These are phyloP conservation scores for Cyberlindnera nakhonratchasimensis DNA, from an alignment of 805 yeast genomes.

Conservation along the genomic window DNA sequence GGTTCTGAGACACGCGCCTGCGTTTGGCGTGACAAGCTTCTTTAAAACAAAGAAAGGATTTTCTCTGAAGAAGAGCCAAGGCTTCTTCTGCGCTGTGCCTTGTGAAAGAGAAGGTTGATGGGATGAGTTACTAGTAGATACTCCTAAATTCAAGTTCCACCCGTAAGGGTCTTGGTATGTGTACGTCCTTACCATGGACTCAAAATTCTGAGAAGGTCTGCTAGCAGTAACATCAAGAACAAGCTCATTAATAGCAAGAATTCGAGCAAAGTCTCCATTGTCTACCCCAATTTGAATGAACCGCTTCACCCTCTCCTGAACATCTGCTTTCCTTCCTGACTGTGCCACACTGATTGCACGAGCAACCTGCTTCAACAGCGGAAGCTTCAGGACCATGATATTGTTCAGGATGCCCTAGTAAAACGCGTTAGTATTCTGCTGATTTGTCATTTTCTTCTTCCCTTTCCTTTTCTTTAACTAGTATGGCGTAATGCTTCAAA, in stretches of 20 bases:
- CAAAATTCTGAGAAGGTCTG: slow-evolving; percentile 39
- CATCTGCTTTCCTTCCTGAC: slow-evolving; percentile 59
- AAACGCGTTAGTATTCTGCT: neutral
- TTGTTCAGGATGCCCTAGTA: neutral
- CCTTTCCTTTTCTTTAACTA: neutral
- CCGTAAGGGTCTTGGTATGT: neutral
- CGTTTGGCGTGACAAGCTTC: slow-evolving; percentile 44
- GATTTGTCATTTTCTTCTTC: neutral
- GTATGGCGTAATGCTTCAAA: too few species aligned
- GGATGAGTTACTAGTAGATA: too few species aligned
- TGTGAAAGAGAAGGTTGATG: too few species aligned
- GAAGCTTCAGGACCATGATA: slow-evolving; percentile 33
- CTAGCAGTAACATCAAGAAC: slow-evolving; percentile 36
- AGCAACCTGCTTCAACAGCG: slow-evolving; percentile 51
- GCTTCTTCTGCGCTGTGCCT: slow-evolving; percentile 25
- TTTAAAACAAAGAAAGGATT: slow-evolving; percentile 55
- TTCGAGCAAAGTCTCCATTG: slow-evolving; percentile 38
- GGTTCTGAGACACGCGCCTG: slow-evolving; percentile 41
- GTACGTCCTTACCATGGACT: slow-evolving; percentile 22
- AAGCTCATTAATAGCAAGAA: slow-evolving; percentile 43
- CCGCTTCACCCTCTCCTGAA: slow-evolving; percentile 51
- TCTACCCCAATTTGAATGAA: slow-evolving; percentile 41
- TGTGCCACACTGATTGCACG: slow-evolving; percentile 45
- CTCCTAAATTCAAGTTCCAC: too few species aligned
- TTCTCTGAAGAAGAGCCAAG: slow-evolving; percentile 46